Base-by-base conservation (phyloP, 331 rosid species). In the Phaseolus coccineus region DNA sequence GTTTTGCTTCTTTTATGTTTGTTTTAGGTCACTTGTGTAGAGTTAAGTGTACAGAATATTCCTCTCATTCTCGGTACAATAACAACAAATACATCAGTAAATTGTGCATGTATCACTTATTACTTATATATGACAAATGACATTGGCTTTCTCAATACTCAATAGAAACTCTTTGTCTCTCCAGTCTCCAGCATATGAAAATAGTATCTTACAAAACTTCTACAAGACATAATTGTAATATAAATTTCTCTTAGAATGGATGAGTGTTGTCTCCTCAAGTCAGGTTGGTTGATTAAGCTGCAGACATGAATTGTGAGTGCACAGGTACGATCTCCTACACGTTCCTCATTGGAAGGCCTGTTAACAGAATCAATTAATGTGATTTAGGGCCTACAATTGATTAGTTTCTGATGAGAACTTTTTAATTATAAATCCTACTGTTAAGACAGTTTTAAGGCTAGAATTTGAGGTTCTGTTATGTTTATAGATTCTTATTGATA, bases 31-130 rank as follows among this genome's bases (percentile, higher is more conserved):
- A 78, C 71, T 39, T 77, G 51, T 72, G 81, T 79, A 83, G 84
- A 83, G 77, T 70, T 67, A 72, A 86, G 81, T 88, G 92, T 89
- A 89, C 75, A 89, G 90, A 76, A 74, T 62, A 80, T 77, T 80
- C 79, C 73, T 74, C 30, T 82, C 65, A 67, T 69, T 68, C 74
- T 85, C 47, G 57, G 50, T 80, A 64, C 78, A 51, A 39, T 84
- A 71, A 83, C 87, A 81, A 82, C 78, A 80, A 80, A 85, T 85
- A 85, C 87, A 27, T 59, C 77, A 61, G 70, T 64, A 73, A 74
- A 85, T 80, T 85, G 86, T 86, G 93, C 77, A 85, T 71, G 81
- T 73, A 48, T 83, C 71, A 19, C 33, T 40, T 66, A 2, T 39
- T 40, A 71, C 68, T 79, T 69, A 66, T 64, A 64, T 61, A 42